Evolutionary conservation across 192 early-diverging fungal genomes (phyloP).

Genomic region (Obelidium mucronatum): DNA sequence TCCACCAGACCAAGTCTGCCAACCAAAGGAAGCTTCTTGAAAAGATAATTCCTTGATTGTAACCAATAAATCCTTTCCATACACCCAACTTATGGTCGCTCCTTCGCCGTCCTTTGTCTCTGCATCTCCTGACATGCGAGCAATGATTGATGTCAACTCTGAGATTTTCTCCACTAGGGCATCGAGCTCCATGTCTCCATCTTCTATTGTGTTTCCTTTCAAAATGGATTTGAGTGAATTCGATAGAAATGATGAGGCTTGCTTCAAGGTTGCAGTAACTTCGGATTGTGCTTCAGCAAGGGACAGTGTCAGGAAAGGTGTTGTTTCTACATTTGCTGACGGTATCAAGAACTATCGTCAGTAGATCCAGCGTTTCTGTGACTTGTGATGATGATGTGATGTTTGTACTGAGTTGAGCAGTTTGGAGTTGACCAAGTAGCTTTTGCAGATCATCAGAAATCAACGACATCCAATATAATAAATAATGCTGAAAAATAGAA

Average conservation of each 20-base stretch:
- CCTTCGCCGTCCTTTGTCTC: neutral
- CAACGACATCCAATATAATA: no score
- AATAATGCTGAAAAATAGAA: neutral
- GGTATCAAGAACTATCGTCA: neutral
- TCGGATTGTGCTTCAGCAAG: neutral
- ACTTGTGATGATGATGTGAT: neutral
- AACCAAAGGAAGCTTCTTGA: slow-evolving; percentile 18
- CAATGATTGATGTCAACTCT: neutral
- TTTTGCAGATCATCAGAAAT: no score
- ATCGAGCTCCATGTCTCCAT: neutral
- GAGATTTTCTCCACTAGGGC: neutral
- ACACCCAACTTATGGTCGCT: neutral
- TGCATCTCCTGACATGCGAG: neutral
- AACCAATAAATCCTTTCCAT: neutral
- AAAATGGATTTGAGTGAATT: neutral
- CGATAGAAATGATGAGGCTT: neutral
- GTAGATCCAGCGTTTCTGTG: neutral
- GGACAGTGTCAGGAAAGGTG: neutral
- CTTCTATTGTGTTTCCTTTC: slow-evolving; percentile 3
- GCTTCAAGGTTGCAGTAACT: neutral
- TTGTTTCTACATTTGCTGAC: neutral
- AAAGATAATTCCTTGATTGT: slow-evolving; percentile 5
- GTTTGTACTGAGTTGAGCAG: neutral
- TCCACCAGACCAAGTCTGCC: slow-evolving; percentile 24
- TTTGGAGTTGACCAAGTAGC: neutral